Evolutionary conservation across 1,284 basidiomycete species (phyloP), one percentile per base, ranked within the genome.

Genomic region (Apiotrichum mycotoxinovorans): DNA sequence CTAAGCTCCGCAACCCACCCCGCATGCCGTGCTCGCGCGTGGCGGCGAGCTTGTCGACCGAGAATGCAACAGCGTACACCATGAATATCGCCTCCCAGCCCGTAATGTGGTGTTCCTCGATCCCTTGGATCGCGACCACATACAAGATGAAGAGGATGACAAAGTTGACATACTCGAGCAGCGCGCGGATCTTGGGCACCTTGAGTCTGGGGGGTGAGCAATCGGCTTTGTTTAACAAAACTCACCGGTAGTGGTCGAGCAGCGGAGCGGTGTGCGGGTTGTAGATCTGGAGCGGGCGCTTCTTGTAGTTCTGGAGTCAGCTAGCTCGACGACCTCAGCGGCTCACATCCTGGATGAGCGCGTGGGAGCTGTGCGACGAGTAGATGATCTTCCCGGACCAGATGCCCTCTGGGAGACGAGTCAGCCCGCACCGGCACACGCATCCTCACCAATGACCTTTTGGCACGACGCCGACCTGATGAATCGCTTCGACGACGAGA

Each of bases 11-110:
- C 3, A 27, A 51, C 69, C 45, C 44, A 74, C 75, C 75, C 82
- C 83, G 85, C 52, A 95, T 83, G 1, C 93, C 92, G 69, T 93
- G 92, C 72, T 96, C 93, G 71, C 95, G 89, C 84, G 95, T 89
- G 3, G 91, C 87, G 11, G 93, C 93, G 15, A 93, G 79, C 72
- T 94, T 95, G 73, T 97, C 93, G 5, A 97, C 79, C 0, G 88
- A 85, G 73, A 96, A 96, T 0, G 92, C 81, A 37, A 91, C 78
- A 0, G 87, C 86, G 73, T 91, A 94, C 5, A 87, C 68, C 84
- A 94, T 91, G 73, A 95, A 95, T 1, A 83, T 55, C 1, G 81
- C 67, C 71, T 95, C 91, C 7, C 83, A 73, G 3, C 68, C 56
- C 67, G 89, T 92, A 60, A 94, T 74, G 27, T 62, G 73, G 49